Conservation (phyloP, 352 stramenopile species). For the Blastocystis hominis region DNA sequence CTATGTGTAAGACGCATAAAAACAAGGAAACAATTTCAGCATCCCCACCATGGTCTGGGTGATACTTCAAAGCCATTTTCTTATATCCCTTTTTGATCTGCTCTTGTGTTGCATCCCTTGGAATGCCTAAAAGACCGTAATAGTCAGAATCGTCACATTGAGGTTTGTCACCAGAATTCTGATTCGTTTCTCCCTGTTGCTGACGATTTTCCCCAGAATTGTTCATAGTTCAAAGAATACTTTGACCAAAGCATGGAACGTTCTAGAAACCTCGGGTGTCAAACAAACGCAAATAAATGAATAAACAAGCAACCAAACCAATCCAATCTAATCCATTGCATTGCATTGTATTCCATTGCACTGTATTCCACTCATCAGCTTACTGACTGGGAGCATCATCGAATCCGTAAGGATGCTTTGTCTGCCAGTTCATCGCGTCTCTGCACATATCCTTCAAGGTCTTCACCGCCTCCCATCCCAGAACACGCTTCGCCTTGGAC, state of each 20-base stretch:
- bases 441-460: slow-evolving; percentile 76
- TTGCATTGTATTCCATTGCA: neutral
- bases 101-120: neutral
- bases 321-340: neutral
- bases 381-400: slow-evolving; percentile 33
- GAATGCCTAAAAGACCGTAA: slow-evolving; percentile 59
- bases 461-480: slow-evolving; percentile 70
- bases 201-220: no score
- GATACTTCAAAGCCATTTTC: slow-evolving; percentile 78
- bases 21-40: neutral
- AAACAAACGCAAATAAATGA: neutral
- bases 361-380: neutral
- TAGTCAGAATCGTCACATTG: slow-evolving; percentile 58
- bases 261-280: no score
- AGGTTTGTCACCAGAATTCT: no score
- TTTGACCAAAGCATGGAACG: no score
- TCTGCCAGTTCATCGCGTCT: slow-evolving; percentile 78
- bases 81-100: slow-evolving; percentile 65
- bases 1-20: slow-evolving; percentile 55
- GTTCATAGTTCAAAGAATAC: no score
- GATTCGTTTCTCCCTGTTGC: no score
- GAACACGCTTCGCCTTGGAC: slow-evolving; percentile 67
- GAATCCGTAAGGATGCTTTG: slow-evolving; percentile 74
- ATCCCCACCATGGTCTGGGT: slow-evolving; percentile 67
- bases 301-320: neutral